These are phyloP conservation scores for Boletus huronensis DNA, from an alignment of 768 basidiomycete genomes.

Conservation along the genomic window DNA sequence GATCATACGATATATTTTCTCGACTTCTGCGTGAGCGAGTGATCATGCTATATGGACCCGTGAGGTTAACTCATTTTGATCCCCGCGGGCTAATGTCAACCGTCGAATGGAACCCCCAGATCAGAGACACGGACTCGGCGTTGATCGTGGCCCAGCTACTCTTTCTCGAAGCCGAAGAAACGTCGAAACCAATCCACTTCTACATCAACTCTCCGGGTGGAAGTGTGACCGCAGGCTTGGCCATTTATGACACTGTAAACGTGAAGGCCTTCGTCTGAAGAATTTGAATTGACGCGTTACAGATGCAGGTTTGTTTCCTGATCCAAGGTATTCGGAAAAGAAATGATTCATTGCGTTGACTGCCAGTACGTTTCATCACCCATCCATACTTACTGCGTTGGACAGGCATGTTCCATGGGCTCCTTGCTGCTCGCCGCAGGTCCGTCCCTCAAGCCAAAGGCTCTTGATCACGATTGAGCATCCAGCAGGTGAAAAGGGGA, in stretches of 20 bases:
- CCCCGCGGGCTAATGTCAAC: slow-evolving; percentile 9
- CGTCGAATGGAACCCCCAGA: slow-evolving; percentile 43
- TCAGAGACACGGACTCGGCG: slow-evolving; percentile 85
- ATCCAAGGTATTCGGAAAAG: background rate
- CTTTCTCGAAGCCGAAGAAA: slow-evolving; percentile 94
- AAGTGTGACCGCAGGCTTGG: slow-evolving; percentile 91
- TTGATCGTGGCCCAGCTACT: slow-evolving; percentile 88
- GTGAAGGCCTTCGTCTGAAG: slow-evolving; percentile 1
- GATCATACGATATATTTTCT: slow-evolving; percentile 96
- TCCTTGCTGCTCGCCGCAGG: slow-evolving; percentile 88
- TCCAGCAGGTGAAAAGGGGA: slow-evolving; percentile 69
- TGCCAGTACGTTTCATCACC: slow-evolving; percentile 85
- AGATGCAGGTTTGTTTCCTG: slow-evolving; percentile 65
- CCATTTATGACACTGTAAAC: slow-evolving; percentile 94
- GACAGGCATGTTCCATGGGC: slow-evolving; percentile 95
- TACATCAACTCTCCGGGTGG: slow-evolving; percentile 98
- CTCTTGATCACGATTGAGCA: slow-evolving; percentile 16
- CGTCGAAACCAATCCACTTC: slow-evolving; percentile 89
- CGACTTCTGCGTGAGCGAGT: slow-evolving; percentile 89
- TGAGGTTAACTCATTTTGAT: slow-evolving; percentile 38
- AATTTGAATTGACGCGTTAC: slow-evolving; percentile 20
- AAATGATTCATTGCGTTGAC: slow-evolving; percentile 26
- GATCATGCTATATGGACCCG: slow-evolving; percentile 92
- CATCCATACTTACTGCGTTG: slow-evolving; percentile 95
- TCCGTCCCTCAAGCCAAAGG: slow-evolving; percentile 17